These are phyloP conservation scores for Schwanniomyces sp. DNA, from an alignment of 805 yeast genomes.

Conservation along the genomic window DNA sequence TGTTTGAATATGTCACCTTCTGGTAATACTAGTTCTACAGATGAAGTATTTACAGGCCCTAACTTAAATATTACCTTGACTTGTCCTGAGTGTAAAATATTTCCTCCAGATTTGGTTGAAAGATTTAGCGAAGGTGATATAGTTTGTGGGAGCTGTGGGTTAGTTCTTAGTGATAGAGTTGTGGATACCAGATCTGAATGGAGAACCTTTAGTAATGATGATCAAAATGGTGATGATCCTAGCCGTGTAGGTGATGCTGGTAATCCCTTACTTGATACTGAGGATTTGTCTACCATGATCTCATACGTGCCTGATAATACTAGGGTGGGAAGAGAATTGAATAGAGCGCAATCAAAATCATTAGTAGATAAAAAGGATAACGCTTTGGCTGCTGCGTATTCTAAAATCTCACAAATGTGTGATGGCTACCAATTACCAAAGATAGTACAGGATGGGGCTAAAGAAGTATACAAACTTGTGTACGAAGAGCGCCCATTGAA, in stretches of 20 bases:
- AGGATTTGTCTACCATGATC: conserved; percentile 89
- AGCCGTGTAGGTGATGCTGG: conserved; percentile 99
- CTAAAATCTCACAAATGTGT: conserved; percentile 91
- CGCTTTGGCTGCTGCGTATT: conserved; percentile 83
- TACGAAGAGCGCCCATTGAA: conserved; percentile 82
- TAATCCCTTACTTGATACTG: conserved; percentile 87
- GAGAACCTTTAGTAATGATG: conserved; percentile 98
- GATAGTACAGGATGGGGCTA: conserved; percentile 96
- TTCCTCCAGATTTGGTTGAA: conserved; percentile 94
- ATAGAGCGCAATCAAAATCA: conserved; percentile 83
- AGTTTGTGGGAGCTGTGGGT: conserved; percentile 96
- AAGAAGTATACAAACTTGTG: conserved; percentile 90
- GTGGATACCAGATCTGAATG: conserved; percentile 97
- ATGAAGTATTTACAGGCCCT: conserved; percentile 55
- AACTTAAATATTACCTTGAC: conserved; percentile 85
- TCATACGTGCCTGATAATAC: conserved; percentile 84
- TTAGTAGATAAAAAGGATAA: conserved; percentile 86
- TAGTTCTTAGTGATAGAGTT: conserved; percentile 86
- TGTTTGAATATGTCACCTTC: conserved; percentile 2
- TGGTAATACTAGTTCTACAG: conserved; percentile 10
- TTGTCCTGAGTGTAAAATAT: conserved; percentile 95
- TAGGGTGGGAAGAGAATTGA: conserved; percentile 85
- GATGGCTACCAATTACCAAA: conserved; percentile 94
- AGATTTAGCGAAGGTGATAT: conserved; percentile 97
- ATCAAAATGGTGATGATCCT: conserved; percentile 97